Evolutionary conservation across 2,329 filamentous ascomycete genomes (phyloP), one percentile per base, ranked within the genome.

Genomic region (Raffaelea albimanens): DNA sequence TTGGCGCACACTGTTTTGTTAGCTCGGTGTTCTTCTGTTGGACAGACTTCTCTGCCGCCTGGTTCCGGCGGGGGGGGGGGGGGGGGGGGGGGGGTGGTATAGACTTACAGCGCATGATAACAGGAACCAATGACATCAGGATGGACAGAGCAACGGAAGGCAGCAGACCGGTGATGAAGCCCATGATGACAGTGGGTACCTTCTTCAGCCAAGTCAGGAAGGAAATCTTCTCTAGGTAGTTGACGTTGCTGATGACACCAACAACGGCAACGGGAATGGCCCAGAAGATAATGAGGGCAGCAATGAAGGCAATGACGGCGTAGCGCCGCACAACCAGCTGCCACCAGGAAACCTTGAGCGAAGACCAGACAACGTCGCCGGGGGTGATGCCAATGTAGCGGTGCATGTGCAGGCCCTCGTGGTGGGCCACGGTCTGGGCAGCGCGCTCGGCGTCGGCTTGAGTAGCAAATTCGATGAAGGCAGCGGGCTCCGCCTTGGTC

Each of bases 381-480:
- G 91, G 91, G 20, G 81, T 80, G 46, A 96, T 74, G 16, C 91
- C 91, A 46, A 94, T 85, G 58, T 86, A 87, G 21, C 88, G 82
- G 4, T 85, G 76, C 82, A 98, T 90, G 60, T 91, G 87, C 34
- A 95, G 70, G 31, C 87, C 84, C 49, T 87, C 82, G 65, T 95
- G 89, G 64, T 95, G 89, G 3, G 89, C 82, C 9, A 97, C 73
- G 21, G 85, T 82, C 63, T 98, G 93, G 62, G 80, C 91, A 14
- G 91, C 91, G 46, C 78, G 75, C 64, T 98, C 90, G 14, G 93
- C 93, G 48, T 87, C 85, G 47, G 84, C 78, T 61, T 95, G 87
- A 2, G 76, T 80, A 52, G 78, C 74, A 59, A 97, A 98, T 61
- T 97, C 90, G 54, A 98, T 82, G 58, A 98, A 98, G 11, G 93